These are phyloP conservation scores for Sungouiozyma ichnusensis DNA, from an alignment of 805 yeast genomes.

Conservation along the genomic window DNA sequence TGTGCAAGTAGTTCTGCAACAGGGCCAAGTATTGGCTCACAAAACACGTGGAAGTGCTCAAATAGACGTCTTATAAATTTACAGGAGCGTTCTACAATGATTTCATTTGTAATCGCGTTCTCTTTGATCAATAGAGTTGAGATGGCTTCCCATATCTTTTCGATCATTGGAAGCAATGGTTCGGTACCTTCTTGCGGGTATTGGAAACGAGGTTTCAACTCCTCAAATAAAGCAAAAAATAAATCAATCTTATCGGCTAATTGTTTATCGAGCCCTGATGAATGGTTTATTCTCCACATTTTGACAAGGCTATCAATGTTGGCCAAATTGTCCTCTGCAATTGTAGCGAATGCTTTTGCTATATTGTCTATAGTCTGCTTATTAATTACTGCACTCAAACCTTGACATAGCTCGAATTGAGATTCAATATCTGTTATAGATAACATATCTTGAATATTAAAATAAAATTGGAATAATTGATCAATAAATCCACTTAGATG, in stretches of 20 bases:
- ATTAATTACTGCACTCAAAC: conserved; percentile 72
- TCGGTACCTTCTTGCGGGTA: conserved; percentile 24
- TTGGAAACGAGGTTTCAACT: conserved; percentile 22
- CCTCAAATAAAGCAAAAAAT: conserved; percentile 26
- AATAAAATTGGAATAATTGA: conserved; percentile 67
- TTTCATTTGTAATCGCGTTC: conserved; percentile 15
- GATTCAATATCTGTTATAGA: conserved; percentile 44
- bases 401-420: conserved; percentile 74
- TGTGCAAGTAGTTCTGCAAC: conserved; percentile 56
- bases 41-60: conserved; percentile 34
- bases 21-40: conserved; percentile 45
- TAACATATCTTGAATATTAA: conserved; percentile 40
- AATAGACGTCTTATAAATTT: conserved; percentile 58
- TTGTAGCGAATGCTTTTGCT: conserved; percentile 53
- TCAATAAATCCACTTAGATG: conserved; percentile 57
- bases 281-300: conserved; percentile 16
- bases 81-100: conserved; percentile 55
- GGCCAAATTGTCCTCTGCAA: conserved; percentile 44
- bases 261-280: conserved; percentile 29
- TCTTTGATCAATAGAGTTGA: conserved; percentile 16
- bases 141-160: conserved; percentile 19
- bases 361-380: conserved; percentile 47
- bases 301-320: conserved; percentile 14
- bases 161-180: conserved; percentile 22
- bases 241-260: conserved; percentile 66